Evolutionary conservation across 371 early-diverging fungal genomes (phyloP).

Genomic region (Mucor racemosus): DNA sequence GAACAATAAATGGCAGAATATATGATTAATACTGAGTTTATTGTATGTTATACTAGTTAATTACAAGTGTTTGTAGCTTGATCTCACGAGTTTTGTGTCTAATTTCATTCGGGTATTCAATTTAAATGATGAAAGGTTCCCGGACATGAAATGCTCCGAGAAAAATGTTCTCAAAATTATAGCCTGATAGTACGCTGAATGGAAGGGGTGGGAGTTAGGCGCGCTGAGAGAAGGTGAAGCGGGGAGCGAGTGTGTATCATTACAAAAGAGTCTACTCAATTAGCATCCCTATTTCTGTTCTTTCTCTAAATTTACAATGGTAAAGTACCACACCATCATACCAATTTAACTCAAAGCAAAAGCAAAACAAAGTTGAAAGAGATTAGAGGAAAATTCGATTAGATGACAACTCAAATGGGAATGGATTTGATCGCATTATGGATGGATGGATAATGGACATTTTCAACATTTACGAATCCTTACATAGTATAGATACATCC

Average conservation of each 20-base stretch:
- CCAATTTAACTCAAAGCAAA: not conserved
- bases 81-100: no score
- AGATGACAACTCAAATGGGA: not conserved
- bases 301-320: conserved; percentile 28
- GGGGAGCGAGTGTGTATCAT: not conserved
- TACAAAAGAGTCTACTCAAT: not conserved
- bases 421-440: not conserved
- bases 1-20: no score
- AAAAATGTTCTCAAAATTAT: not conserved
- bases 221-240: not conserved
- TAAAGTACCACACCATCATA: conserved; percentile 6
- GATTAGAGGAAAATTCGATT: not conserved
- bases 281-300: conserved; percentile 16
- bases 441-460: not conserved
- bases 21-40: no score
- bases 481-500: not conserved
- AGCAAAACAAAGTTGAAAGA: not conserved
- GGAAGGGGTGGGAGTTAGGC: not conserved
- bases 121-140: not conserved
- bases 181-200: not conserved
- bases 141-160: not conserved
- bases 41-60: no score
- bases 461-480: not conserved
- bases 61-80: no score
- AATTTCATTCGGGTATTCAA: not conserved